Evolutionary conservation across 305 asterid genomes (phyloP).

Genomic region (Ilex paraguariensis): DNA sequence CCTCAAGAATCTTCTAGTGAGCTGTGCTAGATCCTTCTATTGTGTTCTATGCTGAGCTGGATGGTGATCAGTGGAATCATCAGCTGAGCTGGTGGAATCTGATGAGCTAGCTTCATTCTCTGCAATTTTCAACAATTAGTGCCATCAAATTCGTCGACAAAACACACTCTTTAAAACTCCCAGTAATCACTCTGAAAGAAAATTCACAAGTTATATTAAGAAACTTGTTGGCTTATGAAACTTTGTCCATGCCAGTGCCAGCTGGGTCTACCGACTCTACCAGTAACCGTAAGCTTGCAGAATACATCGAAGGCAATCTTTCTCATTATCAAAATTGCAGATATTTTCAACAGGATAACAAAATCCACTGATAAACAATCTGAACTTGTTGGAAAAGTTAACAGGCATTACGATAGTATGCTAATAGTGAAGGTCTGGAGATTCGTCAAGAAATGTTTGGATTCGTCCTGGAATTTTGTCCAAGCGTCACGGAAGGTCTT

Average conservation of each 20-base stretch:
- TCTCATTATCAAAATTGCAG: conserved; percentile 12
- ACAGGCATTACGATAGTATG: background rate
- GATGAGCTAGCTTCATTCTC: too few relatives aligned
- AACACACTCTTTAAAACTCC: conserved; percentile 19
- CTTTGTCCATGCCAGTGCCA: conserved; percentile 11
- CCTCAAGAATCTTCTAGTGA: too few relatives aligned
- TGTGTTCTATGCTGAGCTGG: too few relatives aligned
- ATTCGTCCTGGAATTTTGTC: background rate
- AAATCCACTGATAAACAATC: conserved; percentile 1
- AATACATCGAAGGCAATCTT: conserved; percentile 17
- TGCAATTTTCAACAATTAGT: too few relatives aligned
- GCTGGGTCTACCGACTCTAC: conserved; percentile 20
- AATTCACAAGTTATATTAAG: conserved; percentile 42
- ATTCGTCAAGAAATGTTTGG: background rate
- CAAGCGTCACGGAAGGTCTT: background rate
- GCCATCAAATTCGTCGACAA: conserved; percentile 17
- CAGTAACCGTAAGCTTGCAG: conserved; percentile 32
- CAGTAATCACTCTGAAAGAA: conserved; percentile 22
- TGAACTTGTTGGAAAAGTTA: background rate
- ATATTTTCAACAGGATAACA: conserved; percentile 23
- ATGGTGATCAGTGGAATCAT: too few relatives aligned
- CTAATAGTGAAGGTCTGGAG: conserved; percentile 5
- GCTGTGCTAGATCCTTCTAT: too few relatives aligned
- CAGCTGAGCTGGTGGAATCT: too few relatives aligned
- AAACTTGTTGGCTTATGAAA: conserved; percentile 42